Evolutionary conservation across 495 filamentous ascomycete species (phyloP).

Genomic region (Terfezia claveryi): DNA sequence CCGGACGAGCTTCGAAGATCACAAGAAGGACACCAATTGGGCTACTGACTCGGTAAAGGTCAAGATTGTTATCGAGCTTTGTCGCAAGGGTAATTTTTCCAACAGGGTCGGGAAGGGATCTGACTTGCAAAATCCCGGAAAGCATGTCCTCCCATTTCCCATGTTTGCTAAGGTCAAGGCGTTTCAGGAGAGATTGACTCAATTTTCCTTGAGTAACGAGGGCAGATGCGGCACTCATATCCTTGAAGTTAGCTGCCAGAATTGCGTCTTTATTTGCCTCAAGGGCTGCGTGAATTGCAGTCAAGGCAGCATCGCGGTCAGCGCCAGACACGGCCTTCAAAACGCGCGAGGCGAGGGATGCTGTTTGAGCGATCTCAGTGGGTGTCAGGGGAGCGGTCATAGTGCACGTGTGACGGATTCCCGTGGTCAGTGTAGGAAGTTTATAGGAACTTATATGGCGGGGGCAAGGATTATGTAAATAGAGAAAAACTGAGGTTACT

Average conservation of each 20-base stretch:
- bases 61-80: conserved; percentile 67
- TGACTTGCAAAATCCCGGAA: conserved; percentile 77
- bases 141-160: conserved; percentile 98
- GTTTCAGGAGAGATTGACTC: conserved; percentile 69
- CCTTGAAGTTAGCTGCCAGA: conserved; percentile 62
- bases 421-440: too few species aligned
- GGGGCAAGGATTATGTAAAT: too few species aligned
- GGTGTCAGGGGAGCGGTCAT: conserved; percentile 5
- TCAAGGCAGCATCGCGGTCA: conserved; percentile 60
- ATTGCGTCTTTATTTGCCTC: conserved; percentile 45
- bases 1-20: conserved; percentile 92
- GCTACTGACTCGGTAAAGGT: conserved; percentile 66
- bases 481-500: too few species aligned
- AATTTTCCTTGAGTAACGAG: conserved; percentile 52
- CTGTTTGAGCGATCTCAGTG: conserved; percentile 10
- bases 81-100: conserved; percentile 68
- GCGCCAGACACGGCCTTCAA: conserved; percentile 19
- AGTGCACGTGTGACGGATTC: neutral
- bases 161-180: conserved; percentile 60
- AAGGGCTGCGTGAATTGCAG: conserved; percentile 54
- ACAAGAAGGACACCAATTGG: conserved; percentile 92
- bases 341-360: conserved; percentile 13
- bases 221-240: conserved; percentile 48
- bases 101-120: conserved; percentile 80
- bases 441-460: too few species aligned